Base-by-base conservation (phyloP, 768 basidiomycete genomes). In the Cystobasidiopsis lactophilus region DNA sequence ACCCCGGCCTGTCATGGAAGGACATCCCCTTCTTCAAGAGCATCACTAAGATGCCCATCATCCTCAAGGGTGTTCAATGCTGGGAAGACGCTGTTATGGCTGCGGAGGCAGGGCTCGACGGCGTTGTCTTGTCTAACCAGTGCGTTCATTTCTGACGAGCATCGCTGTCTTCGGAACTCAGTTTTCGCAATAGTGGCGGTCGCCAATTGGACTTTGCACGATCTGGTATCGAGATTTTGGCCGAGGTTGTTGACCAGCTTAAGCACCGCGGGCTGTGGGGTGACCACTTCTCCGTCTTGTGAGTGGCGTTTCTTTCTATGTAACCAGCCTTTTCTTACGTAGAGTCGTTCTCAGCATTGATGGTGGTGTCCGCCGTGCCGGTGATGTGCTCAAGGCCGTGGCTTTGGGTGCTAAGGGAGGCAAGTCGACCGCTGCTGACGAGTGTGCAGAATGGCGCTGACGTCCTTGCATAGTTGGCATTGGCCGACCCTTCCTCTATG, bases 281-380 rank as follows among this genome's bases (percentile, higher is more conserved):
- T 53, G 64, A 65, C 1, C 82, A 84, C 49, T 73, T 96, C 69
- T 78, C 85, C 62, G 70, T 96, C 30, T 64, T 62, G 50, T 53
- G 33, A 4, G 55, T 84, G 81, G 61, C 11, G 3, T 14, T n/a
- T 3, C n/a, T n/a, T n/a, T n/a, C n/a, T n/a, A 26, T 3, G 18
- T 14, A 0, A 23, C 9, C 18, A 11, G 23, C 5, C 2, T 21
- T 37, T 37, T 52, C 14, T 14, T 29, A 1, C 4, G 14, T 1
- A 1, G 2, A 2, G n/a, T n/a, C n/a, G n/a, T 3, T 0, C 9
- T 9, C 48, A 53, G 45, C 55, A 58, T 64, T 13, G 91, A 98
- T 62, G 91, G 91, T n/a, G 93, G 91, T 52, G 85, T 95, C 7
- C 74, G 88, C 46, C 72, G 88, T 35, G 85, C 88, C 1, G 85